Evolutionary conservation across 2,329 filamentous ascomycete genomes (phyloP).

Genomic region (Diaporthe ilicicola): DNA sequence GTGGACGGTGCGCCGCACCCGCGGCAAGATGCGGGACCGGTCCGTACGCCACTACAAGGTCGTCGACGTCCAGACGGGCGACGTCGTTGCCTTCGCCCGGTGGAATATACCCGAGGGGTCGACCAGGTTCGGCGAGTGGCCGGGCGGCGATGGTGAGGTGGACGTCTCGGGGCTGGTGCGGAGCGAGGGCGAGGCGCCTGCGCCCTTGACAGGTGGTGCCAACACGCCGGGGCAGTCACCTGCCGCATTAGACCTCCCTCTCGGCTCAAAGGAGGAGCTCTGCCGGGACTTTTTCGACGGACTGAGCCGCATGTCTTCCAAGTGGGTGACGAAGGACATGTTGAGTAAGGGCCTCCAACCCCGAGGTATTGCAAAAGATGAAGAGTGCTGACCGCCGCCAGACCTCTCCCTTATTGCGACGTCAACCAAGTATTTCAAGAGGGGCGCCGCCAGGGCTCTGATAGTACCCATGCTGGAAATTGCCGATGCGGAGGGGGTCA

Average conservation of each 20-base stretch:
- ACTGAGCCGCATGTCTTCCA: constrained; percentile 2
- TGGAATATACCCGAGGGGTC: neutral
- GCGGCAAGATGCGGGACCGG: neutral
- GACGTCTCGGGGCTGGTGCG: neutral
- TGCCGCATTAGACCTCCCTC: neutral
- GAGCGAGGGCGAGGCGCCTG: neutral
- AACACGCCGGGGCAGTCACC: neutral
- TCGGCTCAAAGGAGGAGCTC: neutral
- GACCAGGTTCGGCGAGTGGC: neutral
- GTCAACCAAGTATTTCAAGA: constrained; percentile 11
- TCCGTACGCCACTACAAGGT: constrained; percentile 10
- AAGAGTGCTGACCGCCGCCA: neutral
- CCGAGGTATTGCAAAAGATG: neutral
- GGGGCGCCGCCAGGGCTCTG: constrained; percentile 2
- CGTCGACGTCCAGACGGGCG: neutral
- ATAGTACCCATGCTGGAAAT: constrained; percentile 2
- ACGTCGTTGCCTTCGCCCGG: constrained; percentile 1
- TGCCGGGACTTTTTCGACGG: constrained; percentile 2
- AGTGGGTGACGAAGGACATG: neutral
- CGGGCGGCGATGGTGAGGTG: neutral
- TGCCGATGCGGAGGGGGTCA: neutral
- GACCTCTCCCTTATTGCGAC: constrained; percentile 1
- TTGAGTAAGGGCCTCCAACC: neutral
- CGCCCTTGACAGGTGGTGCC: neutral
- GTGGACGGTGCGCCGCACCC: neutral